Evolutionary conservation across 805 yeast species (phyloP).

Genomic region (Soucietia sequanensis): DNA sequence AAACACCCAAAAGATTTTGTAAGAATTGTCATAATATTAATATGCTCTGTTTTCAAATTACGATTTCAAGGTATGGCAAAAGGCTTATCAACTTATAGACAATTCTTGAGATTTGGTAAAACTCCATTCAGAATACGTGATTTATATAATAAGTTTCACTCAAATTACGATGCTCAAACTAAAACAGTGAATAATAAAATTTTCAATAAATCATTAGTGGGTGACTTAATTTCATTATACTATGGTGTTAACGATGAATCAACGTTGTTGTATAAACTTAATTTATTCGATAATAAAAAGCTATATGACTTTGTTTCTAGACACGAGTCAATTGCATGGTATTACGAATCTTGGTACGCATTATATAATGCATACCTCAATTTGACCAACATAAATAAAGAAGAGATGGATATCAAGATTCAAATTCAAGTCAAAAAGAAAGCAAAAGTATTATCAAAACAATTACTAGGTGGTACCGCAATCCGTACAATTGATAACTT

Average conservation of each 20-base stretch:
- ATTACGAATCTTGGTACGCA: constrained; percentile 58
- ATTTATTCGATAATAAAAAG: constrained; percentile 39
- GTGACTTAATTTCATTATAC: constrained; percentile 55
- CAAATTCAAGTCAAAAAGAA: constrained; percentile 61
- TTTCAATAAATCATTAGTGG: constrained; percentile 46
- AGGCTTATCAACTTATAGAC: constrained; percentile 59
- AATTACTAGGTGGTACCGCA: constrained; percentile 26
- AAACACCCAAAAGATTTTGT: constrained; percentile 38
- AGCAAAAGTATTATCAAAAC: constrained; percentile 46
- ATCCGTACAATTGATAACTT: constrained; percentile 10
- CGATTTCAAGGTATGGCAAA: constrained; percentile 44
- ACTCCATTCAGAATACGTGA: constrained; percentile 57
- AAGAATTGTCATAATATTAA: constrained; percentile 30
- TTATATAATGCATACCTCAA: constrained; percentile 50
- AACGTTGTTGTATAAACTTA: constrained; percentile 52
- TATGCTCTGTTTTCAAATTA: constrained; percentile 38
- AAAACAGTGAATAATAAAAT: constrained; percentile 7
- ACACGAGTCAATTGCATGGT: constrained; percentile 72
- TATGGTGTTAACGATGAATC: constrained; percentile 68
- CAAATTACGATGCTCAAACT: constrained; percentile 3
- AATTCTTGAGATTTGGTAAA: constrained; percentile 66
- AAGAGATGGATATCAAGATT: constrained; percentile 53
- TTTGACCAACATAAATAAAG: constrained; percentile 40
- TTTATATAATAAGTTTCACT: constrained; percentile 29
- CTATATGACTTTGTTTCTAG: constrained; percentile 41